These are phyloP conservation scores for Triglochin maritima DNA, from an alignment of 106 monocot genomes.

Conservation along the genomic window DNA sequence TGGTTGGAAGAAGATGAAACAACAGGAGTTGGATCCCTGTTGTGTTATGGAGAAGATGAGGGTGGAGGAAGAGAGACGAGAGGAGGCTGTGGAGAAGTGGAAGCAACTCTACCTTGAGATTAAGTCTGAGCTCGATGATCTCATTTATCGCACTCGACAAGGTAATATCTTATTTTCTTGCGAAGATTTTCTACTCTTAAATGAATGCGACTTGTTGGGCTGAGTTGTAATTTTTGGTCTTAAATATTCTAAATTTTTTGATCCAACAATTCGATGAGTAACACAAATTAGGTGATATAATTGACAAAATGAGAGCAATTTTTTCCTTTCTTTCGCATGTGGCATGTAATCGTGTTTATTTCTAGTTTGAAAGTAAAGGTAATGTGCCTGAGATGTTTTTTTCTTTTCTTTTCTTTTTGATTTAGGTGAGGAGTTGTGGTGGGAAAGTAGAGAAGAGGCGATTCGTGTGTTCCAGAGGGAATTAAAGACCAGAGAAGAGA, in stretches of 20 bases:
- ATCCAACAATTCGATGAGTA: no score
- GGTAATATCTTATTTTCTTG: slow-evolving; percentile 13
- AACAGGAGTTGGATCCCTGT: slow-evolving; percentile 9
- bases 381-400: neutral
- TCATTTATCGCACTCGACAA: slow-evolving; percentile 57
- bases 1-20: slow-evolving; percentile 1
- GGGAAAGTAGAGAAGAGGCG: slow-evolving; percentile 19
- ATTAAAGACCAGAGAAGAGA: slow-evolving; percentile 46
- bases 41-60: slow-evolving; percentile 35
- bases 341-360: no score
- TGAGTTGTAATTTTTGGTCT: no score
- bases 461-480: slow-evolving; percentile 33
- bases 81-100: slow-evolving; percentile 60
- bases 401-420: neutral
- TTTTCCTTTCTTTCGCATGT: no score
- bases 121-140: slow-evolving; percentile 76
- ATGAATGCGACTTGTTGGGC: no score
- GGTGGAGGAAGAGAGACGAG: slow-evolving; percentile 42
- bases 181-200: no score
- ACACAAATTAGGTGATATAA: no score
- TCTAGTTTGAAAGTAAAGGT: neutral
- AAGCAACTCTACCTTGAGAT: slow-evolving; percentile 79
- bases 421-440: slow-evolving; percentile 25
- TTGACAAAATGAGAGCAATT: no score
- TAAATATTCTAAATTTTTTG: no score